Evolutionary conservation across 306 rosid species (phyloP).

Genomic region (Dryas alaskensis): DNA sequence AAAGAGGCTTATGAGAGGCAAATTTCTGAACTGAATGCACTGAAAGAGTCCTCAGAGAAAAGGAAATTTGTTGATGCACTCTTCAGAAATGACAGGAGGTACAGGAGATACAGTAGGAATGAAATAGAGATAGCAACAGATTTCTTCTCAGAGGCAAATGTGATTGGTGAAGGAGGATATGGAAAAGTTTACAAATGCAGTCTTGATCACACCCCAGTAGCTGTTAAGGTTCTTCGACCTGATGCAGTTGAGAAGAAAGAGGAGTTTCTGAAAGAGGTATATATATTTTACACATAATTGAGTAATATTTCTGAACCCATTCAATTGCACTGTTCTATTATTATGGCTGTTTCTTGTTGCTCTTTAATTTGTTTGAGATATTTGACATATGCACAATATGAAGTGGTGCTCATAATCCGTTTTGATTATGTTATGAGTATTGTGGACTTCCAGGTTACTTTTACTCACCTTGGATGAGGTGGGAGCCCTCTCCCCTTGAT

Average conservation of each 20-base stretch:
- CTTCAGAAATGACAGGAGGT: constrained; percentile 69
- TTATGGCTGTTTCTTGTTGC: background rate
- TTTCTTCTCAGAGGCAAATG: constrained; percentile 48
- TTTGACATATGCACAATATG: background rate
- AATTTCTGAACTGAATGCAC: constrained; percentile 69
- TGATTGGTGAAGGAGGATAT: constrained; percentile 93
- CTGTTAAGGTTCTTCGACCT: constrained; percentile 69
- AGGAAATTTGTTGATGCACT: constrained; percentile 64
- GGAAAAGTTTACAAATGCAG: constrained; percentile 89
- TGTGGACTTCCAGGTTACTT: background rate
- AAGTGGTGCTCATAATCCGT: background rate
- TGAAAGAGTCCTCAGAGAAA: constrained; percentile 65
- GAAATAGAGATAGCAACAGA: constrained; percentile 80
- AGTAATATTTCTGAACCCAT: constrained; percentile 23
- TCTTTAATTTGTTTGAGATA: background rate
- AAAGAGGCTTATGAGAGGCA: constrained; percentile 83
- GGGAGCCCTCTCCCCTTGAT: background rate
- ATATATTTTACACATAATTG: constrained; percentile 12
- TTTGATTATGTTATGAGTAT: background rate
- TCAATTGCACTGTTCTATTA: constrained; percentile 16
- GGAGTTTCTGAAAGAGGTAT: constrained; percentile 91
- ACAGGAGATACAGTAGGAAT: constrained; percentile 67
- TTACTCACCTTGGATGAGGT: background rate
- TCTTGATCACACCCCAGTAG: constrained; percentile 90
- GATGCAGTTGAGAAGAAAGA: constrained; percentile 58